These are phyloP conservation scores for Toxicodendron radicans DNA, from an alignment of 345 rosid species.

Conservation along the genomic window DNA sequence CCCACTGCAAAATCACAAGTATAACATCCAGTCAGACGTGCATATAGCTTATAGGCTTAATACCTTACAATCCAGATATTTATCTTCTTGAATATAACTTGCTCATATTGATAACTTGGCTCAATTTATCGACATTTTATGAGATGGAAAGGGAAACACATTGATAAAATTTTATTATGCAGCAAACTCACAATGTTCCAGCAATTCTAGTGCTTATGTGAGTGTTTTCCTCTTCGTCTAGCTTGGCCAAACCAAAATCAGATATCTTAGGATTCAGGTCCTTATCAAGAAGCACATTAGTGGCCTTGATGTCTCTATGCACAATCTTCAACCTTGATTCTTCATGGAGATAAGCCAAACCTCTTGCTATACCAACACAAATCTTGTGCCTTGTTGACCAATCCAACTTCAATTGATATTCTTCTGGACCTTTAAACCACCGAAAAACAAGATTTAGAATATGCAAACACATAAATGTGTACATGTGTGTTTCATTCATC, in stretches of 20 bases:
- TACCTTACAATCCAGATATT: neutral
- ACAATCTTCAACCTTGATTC: conserved; percentile 69
- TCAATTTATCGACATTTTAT: too few species aligned
- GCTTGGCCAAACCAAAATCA: conserved; percentile 72
- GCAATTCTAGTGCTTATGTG: conserved; percentile 73
- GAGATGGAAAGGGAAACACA: neutral
- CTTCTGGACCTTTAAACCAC: conserved; percentile 39
- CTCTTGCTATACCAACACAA: conserved; percentile 70
- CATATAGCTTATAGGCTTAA: neutral
- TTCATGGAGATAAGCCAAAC: conserved; percentile 64
- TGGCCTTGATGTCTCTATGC: conserved; percentile 74
- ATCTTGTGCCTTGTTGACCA: conserved; percentile 66
- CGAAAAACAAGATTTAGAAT: neutral
- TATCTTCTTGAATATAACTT: neutral
- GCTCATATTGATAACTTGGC: too few species aligned
- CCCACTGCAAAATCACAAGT: conserved; percentile 24
- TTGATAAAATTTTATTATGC: neutral
- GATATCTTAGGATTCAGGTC: conserved; percentile 57
- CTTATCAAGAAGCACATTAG: conserved; percentile 65
- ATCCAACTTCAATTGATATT: conserved; percentile 43
- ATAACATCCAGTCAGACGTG: neutral
- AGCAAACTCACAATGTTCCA: conserved; percentile 56
- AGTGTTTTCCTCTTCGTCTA: conserved; percentile 64
- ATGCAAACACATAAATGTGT: neutral
- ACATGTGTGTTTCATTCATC: neutral